phyloP scores from a whole-genome alignment of 2,329 filamentous ascomycete genomes.

The Pezicula neosporulosa region DNA sequence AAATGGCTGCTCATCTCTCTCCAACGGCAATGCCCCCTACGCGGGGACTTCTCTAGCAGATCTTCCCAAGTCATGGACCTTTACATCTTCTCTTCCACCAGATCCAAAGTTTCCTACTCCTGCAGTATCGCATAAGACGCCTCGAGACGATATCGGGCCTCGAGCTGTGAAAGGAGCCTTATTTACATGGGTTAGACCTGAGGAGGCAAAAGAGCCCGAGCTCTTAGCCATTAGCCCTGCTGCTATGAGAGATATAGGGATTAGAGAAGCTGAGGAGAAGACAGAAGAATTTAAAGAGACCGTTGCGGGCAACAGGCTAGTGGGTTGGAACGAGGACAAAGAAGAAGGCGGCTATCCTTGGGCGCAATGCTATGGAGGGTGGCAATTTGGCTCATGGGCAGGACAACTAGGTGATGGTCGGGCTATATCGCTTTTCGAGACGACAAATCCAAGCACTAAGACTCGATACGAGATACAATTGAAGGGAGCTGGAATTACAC shows the following conservation, averaged over 20 bases:
- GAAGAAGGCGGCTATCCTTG: constrained; percentile 80
- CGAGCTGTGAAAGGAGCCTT: constrained; percentile 80
- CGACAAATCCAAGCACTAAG: constrained; percentile 69
- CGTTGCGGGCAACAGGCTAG: constrained; percentile 78
- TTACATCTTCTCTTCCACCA: constrained; percentile 66
- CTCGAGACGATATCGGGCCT: constrained; percentile 72
- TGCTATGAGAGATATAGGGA: constrained; percentile 77
- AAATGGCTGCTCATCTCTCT: constrained; percentile 43
- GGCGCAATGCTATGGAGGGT: constrained; percentile 96
- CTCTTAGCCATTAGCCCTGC: constrained; percentile 76
- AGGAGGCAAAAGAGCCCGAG: constrained; percentile 67
- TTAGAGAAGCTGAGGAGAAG: constrained; percentile 63
- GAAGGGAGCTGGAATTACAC: constrained; percentile 90
- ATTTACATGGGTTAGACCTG: constrained; percentile 88
- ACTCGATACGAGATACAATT: constrained; percentile 85
- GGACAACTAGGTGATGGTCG: constrained; percentile 93
- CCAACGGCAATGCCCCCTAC: constrained; percentile 16
- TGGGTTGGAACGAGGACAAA: constrained; percentile 70
- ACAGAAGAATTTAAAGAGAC: constrained; percentile 73
- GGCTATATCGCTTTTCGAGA: constrained; percentile 91
- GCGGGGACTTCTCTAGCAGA: constrained; percentile 39
- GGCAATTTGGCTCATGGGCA: constrained; percentile 82
- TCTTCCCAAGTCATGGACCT: constrained; percentile 63
- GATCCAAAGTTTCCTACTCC: constrained; percentile 80
- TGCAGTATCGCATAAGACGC: constrained; percentile 73